These are phyloP conservation scores for Pyrenochaeta sp. DNA, from an alignment of 2,329 filamentous ascomycete species.

Conservation along the genomic window DNA sequence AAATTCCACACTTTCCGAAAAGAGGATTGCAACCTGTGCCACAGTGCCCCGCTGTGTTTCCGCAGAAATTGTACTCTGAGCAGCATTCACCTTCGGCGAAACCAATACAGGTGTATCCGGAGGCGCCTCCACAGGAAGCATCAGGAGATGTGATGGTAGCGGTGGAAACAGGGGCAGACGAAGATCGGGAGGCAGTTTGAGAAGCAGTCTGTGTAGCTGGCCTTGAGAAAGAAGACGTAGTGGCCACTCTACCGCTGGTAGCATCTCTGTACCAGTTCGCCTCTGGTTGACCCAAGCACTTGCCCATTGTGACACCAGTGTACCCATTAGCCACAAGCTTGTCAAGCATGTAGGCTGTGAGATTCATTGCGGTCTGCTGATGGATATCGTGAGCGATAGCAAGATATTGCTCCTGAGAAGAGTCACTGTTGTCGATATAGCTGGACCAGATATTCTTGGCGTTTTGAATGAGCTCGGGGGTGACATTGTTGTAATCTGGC, in stretches of 20 bases:
- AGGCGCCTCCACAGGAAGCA: conserved; percentile 25
- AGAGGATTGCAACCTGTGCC: conserved; percentile 7
- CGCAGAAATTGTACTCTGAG: conserved; percentile 18
- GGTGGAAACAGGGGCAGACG: conserved; percentile 9
- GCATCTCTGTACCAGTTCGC: conserved; percentile 57
- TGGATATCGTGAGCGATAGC: conserved; percentile 62
- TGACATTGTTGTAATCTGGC: conserved; percentile 43
- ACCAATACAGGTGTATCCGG: conserved; percentile 32
- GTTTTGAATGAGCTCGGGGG: conserved; percentile 40
- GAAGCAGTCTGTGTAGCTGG: conserved; percentile 23
- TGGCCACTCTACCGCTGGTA: conserved; percentile 13
- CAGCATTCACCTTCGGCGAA: conserved; percentile 51
- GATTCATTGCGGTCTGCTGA: conserved; percentile 52
- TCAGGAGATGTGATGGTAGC: conserved; percentile 16
- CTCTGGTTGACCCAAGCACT: conserved; percentile 55
- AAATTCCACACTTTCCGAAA: conserved; percentile 12
- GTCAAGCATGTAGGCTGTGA: conserved; percentile 55
- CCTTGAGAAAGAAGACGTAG: conserved; percentile 14
- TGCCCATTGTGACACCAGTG: conserved; percentile 55
- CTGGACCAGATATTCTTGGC: conserved; percentile 51
- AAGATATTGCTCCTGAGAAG: conserved; percentile 51
- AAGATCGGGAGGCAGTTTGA: conserved; percentile 16
- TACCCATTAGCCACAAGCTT: conserved; percentile 47
- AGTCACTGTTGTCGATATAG: conserved; percentile 47
- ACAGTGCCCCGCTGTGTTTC: conserved; percentile 11